A percentile compares a stretch with the other conserved stretches of the same genome.
These are phyloP conservation scores for Raphidocelis subcapitata DNA, from an alignment of 139 green algal genomes.

Conservation along the genomic window DNA sequence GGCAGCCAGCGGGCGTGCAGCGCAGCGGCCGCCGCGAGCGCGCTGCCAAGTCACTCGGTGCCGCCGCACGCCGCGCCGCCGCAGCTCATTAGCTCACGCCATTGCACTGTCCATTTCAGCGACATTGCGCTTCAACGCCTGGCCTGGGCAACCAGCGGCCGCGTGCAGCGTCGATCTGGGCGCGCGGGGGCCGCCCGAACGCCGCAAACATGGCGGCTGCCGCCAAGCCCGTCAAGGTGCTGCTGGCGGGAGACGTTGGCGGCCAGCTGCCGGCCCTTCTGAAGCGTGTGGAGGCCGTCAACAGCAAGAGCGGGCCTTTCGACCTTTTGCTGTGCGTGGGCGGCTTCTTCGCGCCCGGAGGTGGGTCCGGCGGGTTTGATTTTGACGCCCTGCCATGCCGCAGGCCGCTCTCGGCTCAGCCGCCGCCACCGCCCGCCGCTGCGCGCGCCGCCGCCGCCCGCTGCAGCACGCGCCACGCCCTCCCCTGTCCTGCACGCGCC, in stretches of 20 bases:
- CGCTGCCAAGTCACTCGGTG: too few species aligned
- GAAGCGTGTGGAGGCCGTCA: conserved; percentile 56
- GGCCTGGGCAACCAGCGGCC: too few species aligned
- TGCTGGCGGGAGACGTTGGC: conserved; percentile 53
- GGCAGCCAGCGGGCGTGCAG: too few species aligned
- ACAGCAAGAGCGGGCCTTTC: conserved; percentile 62
- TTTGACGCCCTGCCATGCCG: neutral
- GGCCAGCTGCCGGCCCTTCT: conserved; percentile 55
- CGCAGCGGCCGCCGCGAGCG: too few species aligned
- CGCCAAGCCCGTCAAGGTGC: conserved; percentile 19
- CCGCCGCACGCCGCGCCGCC: too few species aligned
- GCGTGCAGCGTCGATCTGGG: too few species aligned
- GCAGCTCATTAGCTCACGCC: too few species aligned
- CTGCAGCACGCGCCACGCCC: neutral
- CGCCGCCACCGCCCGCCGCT: neutral
- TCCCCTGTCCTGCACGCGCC: neutral
- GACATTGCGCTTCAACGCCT: too few species aligned
- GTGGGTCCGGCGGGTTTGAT: conserved; percentile 12
- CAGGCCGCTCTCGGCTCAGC: neutral
- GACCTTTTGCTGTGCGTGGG: conserved; percentile 64
- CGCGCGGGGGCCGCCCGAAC: too few species aligned
- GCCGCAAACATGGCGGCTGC: too few species aligned
- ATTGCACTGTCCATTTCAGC: too few species aligned
- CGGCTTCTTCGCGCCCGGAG: conserved; percentile 49
- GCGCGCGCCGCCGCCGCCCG: neutral